Base-by-base conservation (phyloP, 768 basidiomycete genomes). In the Botryobasidium botryosum region DNA sequence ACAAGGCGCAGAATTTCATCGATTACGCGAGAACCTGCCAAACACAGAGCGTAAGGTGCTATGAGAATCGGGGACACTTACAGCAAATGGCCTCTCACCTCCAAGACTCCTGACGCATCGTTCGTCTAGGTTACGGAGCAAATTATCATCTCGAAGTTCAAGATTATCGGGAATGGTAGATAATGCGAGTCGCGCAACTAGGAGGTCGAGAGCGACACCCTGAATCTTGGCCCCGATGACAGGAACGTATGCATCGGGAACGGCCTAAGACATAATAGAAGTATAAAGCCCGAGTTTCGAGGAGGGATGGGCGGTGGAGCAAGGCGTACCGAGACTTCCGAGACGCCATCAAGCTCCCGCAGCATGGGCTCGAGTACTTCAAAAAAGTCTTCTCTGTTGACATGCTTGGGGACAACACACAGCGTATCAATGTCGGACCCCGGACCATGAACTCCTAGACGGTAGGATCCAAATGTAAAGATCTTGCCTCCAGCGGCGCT, bases 391-490 rank as follows among this genome's bases (percentile, higher is more conserved):
- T 94, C 90, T 51, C 88, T 72, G 45, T 79, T 82, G 45, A 97
- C 82, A 61, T 96, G 90, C 61, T 91, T 87, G 5, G 94, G 94
- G 29, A 92, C 94, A 28, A 97, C 92, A 57, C 87, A 84, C 18
- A 99, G 65, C n/a, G 91, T 94, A 67, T 99, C 94, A 59, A 99
- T 96, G 72, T 99, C 92, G 40, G 80, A 70, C 3, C 86, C 83
- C 28, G 92, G 94, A 10, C 86, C 87, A 61, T 97, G 94, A 18
- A 97, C 94, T 48, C 94, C 94, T 40, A 99, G 67, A 55, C 94
- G 81, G 68, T 96, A 97, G 42, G 91, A 96, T 33, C 94, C 94
- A 61, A 92, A 99, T 5, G 94, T 97, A 61, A 88, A 99, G 59
- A 99, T 97, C 68, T 97, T 92, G 51, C 91, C 94, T 42, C 94